phyloP scores from a whole-genome alignment of 2,329 filamentous ascomycete species.

The Hymenoscyphus infarciens region DNA sequence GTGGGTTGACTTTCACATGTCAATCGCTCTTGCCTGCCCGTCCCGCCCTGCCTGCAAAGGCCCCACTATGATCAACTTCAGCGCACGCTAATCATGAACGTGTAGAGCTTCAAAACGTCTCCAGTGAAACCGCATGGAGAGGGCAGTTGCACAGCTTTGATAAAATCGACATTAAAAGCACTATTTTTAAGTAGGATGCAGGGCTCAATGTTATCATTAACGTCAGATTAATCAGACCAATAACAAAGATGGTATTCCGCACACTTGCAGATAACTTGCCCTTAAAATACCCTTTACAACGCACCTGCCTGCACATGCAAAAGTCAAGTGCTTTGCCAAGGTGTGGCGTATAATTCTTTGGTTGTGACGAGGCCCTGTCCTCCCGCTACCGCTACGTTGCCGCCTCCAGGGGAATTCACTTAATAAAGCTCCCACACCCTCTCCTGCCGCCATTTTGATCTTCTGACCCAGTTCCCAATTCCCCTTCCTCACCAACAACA shows the following conservation, averaged over 20 bases:
- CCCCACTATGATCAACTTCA: background rate
- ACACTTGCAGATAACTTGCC: background rate
- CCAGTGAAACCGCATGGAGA: no score
- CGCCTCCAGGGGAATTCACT: constrained; percentile 3
- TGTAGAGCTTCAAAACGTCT: no score
- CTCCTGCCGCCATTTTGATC: constrained; percentile 1
- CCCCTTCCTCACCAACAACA: background rate
- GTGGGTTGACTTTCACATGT: background rate
- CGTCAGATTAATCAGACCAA: no score
- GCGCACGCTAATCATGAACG: background rate
- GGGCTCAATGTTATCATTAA: no score
- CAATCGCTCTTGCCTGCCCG: background rate
- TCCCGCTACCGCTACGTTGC: background rate
- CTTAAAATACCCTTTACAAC: background rate
- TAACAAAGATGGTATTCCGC: no score
- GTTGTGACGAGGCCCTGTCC: background rate
- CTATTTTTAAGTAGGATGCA: no score
- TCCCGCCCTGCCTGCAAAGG: background rate
- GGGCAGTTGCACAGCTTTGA: no score
- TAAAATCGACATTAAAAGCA: no score
- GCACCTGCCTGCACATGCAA: background rate
- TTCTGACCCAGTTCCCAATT: constrained; percentile 2
- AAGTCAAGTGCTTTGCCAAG: background rate
- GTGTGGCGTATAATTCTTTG: constrained; percentile 4
- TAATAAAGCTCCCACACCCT: constrained; percentile 9